These are phyloP conservation scores for Thermoascus crustaceus DNA, from an alignment of 2,329 filamentous ascomycete species.

Conservation along the genomic window DNA sequence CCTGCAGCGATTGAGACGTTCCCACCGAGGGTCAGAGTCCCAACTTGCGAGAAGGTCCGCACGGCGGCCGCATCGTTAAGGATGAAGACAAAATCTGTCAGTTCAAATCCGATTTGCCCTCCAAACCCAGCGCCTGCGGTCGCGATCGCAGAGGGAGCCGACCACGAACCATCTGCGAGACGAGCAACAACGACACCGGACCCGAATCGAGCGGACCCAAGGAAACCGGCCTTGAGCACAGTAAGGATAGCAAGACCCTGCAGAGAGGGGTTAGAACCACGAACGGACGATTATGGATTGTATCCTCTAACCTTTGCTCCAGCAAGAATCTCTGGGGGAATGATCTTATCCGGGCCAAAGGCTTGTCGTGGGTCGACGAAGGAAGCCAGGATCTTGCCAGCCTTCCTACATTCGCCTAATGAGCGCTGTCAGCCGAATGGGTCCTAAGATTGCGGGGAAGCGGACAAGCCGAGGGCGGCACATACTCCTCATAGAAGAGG, in stretches of 20 bases:
- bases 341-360: conserved; percentile 95
- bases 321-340: conserved; percentile 79
- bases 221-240: conserved; percentile 43
- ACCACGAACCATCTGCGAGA: conserved; percentile 42
- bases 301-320: conserved; percentile 66
- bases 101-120: conserved; percentile 44
- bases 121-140: conserved; percentile 43
- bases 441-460: conserved; percentile 26
- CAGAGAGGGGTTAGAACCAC: conserved; percentile 4
- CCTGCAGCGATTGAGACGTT: conserved; percentile 95
- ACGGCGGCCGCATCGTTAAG: conserved; percentile 87
- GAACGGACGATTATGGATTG: conserved; percentile 8
- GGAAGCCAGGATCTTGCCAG: conserved; percentile 86
- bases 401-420: conserved; percentile 93
- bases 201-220: conserved; percentile 43
- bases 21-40: conserved; percentile 84
- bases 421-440: conserved; percentile 22
- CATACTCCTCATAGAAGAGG: conserved; percentile 42
- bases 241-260: conserved; percentile 44
- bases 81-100: conserved; percentile 81
- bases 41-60: conserved; percentile 86
- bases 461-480: conserved; percentile 12
- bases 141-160: conserved; percentile 42
- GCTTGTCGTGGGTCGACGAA: conserved; percentile 91
- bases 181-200: conserved; percentile 44